Evolutionary conservation across 768 basidiomycete species (phyloP), one percentile per base, ranked within the genome.

Genomic region (Tylopilus intermedius): DNA sequence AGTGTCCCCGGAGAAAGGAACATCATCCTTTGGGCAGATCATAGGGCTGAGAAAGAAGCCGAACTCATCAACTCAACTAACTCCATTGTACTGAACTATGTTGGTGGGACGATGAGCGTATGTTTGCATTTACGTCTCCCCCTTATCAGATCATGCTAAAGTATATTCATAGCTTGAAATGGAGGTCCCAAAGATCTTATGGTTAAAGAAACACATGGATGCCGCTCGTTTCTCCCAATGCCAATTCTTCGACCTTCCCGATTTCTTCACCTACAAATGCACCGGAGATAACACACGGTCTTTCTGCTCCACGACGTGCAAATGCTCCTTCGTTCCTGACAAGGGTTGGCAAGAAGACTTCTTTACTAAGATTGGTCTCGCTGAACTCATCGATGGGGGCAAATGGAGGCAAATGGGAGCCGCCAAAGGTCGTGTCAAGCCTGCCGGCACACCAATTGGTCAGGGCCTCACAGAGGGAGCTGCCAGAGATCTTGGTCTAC

Each of bases 151-250:
- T 46, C 47, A 22, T 53, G n/a, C 47, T 56, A 40, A 61, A 49
- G 15, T 47, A 24, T 33, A 27, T 35, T 42, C 38, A 26, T 57
- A 96, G 90, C 79, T 97, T 40, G 94, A 98, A 71, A 98, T 98
- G 96, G 95, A 97, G 71, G 83, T 97, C 41, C 95, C 95, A 0
- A 98, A 98, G 70, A 87, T 94, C 29, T 82, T 98, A 27, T 98
- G 96, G 96, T 79, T 98, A 40, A 97, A 94, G 70, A 85, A 82
- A 54, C 77, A 88, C 72, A 94, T 98, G 94, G 64, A 78, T 2
- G 65, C 81, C 0, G 72, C 78, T 10, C 76, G 74, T 15, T 98
- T 99, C 71, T 69, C 79, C 22, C 74, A 74, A 49, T 90, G 86
- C 71, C 86, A 90, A 61, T 89, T 90, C 74, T 89, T 85, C 68